These are phyloP conservation scores for Nitzschia sp. DNA, from an alignment of 108 stramenopile species.

Conservation along the genomic window DNA sequence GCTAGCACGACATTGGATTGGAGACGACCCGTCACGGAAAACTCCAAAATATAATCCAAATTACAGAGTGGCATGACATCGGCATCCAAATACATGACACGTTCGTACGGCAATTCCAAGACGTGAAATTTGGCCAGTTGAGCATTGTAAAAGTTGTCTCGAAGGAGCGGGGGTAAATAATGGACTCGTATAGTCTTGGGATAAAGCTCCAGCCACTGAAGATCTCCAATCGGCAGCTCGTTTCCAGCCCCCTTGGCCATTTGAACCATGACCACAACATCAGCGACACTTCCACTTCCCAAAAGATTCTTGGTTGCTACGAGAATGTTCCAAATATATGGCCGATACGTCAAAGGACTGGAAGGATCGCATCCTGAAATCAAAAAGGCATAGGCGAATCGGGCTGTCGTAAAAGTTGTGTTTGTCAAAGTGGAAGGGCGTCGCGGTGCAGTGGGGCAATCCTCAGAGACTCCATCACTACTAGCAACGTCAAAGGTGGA, in stretches of 20 bases:
- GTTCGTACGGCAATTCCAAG: constrained; percentile 45
- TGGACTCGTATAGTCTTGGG: constrained; percentile 4
- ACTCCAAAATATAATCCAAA: constrained; percentile 54
- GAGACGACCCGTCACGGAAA: constrained; percentile 11
- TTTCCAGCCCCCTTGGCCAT: constrained; percentile 16
- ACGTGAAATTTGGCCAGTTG: constrained; percentile 53
- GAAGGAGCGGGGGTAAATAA: constrained; percentile 32
- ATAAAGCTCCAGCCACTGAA: constrained; percentile 13
- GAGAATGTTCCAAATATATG: constrained; percentile 47
- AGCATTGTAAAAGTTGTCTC: constrained; percentile 44
- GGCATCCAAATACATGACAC: constrained; percentile 58
- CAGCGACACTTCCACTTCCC: constrained; percentile 28
- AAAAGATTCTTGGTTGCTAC: constrained; percentile 31
- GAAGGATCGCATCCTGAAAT: constrained; percentile 49
- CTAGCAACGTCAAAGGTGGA: background rate
- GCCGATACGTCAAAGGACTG: constrained; percentile 31
- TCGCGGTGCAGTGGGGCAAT: background rate
- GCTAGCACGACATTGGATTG: constrained; percentile 40
- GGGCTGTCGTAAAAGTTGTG: constrained; percentile 32
- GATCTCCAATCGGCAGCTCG: constrained; percentile 12
- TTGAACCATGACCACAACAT: constrained; percentile 50
- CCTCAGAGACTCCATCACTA: background rate
- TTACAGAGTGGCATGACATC: constrained; percentile 59
- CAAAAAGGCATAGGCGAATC: constrained; percentile 44
- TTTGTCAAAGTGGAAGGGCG: background rate